Conservation (phyloP, 768 basidiomycete species). For the Trametes coccinea region DNA sequence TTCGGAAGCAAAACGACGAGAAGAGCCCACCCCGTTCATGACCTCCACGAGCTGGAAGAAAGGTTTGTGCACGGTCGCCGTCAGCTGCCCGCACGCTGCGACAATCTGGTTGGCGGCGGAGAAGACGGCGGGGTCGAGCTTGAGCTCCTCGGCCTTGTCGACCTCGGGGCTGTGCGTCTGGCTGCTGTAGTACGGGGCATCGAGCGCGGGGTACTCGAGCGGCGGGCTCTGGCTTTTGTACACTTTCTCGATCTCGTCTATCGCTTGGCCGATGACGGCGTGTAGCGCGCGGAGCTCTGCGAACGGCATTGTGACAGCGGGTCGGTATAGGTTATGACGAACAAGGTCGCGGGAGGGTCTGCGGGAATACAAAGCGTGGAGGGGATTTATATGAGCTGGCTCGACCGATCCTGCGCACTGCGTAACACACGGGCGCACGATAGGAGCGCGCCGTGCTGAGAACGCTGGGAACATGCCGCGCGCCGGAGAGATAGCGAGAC, state of each 20-base stretch:
- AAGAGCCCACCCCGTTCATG: constrained; percentile 50
- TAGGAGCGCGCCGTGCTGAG: background rate
- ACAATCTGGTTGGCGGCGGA: constrained; percentile 25
- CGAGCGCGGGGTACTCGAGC: constrained; percentile 18
- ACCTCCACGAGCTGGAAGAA: constrained; percentile 67
- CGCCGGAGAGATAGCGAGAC: background rate
- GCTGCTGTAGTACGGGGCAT: constrained; percentile 8
- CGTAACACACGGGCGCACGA: no score
- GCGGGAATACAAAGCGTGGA: background rate
- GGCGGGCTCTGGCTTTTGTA: constrained; percentile 28
- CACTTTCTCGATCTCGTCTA: constrained; percentile 63
- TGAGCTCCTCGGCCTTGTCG: constrained; percentile 20
- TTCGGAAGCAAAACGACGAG: no score
- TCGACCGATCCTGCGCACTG: background rate
- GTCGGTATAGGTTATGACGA: background rate
- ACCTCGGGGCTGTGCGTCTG: background rate
- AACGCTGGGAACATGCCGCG: background rate
- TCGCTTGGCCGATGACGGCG: constrained; percentile 4
- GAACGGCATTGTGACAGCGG: constrained; percentile 1
- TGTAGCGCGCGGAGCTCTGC: constrained; percentile 14
- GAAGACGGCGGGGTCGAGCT: constrained; percentile 20
- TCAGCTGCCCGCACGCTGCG: constrained; percentile 27
- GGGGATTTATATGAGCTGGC: background rate
- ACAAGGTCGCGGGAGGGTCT: background rate
- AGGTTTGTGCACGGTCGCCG: constrained; percentile 24